A percentile compares a stretch with the other conserved stretches of the same genome.
phyloP scores from a whole-genome alignment of 805 yeast genomes.

The Brettanomyces custersianus region DNA sequence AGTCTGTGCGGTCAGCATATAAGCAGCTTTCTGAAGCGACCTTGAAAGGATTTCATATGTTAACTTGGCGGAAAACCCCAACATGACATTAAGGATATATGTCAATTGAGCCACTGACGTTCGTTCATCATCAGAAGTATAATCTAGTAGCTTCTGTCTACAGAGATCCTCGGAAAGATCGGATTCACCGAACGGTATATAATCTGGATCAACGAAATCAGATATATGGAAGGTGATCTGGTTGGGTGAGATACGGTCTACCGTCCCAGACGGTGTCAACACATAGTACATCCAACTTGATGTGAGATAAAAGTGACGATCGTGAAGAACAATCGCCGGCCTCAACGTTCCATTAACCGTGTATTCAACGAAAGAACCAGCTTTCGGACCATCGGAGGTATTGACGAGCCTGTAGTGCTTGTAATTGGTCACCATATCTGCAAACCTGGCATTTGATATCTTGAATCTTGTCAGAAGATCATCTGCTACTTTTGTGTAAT shows the following conservation, averaged over 20 bases:
- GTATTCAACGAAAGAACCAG: constrained; percentile 13
- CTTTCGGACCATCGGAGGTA: no score
- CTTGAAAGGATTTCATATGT: constrained; percentile 2
- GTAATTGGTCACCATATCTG: no score
- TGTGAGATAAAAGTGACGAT: constrained; percentile 5
- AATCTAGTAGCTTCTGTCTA: no score
- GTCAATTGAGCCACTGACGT: not conserved
- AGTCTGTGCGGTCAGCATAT: constrained; percentile 4
- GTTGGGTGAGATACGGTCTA: constrained; percentile 37
- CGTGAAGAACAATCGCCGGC: constrained; percentile 10
- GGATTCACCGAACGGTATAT: not conserved
- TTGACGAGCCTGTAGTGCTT: no score
- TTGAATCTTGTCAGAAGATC: no score
- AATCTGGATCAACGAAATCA: not conserved
- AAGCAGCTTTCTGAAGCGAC: constrained; percentile 7
- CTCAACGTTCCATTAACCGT: not conserved
- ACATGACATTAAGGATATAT: constrained; percentile 1
- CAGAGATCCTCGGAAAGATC: no score
- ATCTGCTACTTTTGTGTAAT: no score
- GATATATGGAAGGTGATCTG: constrained; percentile 29
- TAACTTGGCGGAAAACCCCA: constrained; percentile 1
- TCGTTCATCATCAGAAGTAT: not conserved
- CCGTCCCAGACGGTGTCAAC: constrained; percentile 32
- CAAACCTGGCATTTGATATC: no score
- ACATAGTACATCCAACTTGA: not conserved